Percentiles rank a stretch among this genome's conserved stretches.
These are phyloP conservation scores for Begonia masoniana DNA, from an alignment of 306 rosid genomes.

Conservation along the genomic window DNA sequence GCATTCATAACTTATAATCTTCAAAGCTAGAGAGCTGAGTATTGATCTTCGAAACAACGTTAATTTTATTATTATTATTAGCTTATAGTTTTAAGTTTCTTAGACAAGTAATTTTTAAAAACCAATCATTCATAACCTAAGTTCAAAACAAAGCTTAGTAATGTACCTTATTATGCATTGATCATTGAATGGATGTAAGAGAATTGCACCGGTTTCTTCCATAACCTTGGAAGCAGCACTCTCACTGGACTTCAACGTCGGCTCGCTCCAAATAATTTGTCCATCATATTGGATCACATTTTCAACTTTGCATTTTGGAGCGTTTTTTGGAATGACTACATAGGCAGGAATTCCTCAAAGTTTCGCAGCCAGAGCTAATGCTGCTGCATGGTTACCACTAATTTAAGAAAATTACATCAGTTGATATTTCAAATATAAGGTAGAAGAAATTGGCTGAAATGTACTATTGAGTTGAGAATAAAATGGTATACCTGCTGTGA, in stretches of 20 bases:
- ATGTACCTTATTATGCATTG: slow-evolving; percentile 61
- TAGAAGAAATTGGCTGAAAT: not conserved
- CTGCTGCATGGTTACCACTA: slow-evolving; percentile 97
- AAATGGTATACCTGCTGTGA: slow-evolving; percentile 78
- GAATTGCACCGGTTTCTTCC: slow-evolving; percentile 71
- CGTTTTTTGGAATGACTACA: slow-evolving; percentile 64
- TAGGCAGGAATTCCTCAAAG: slow-evolving; percentile 76
- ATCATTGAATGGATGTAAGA: slow-evolving; percentile 77
- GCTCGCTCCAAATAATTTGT: slow-evolving; percentile 59
- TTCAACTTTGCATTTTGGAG: slow-evolving; percentile 80
- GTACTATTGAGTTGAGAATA: slow-evolving; percentile 10
- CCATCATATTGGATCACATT: slow-evolving; percentile 77
- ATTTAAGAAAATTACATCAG: slow-evolving; percentile 26
- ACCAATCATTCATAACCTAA: too few relatives aligned
- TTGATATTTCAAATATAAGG: slow-evolving; percentile 8
- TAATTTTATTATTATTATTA: too few relatives aligned
- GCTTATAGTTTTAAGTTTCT: too few relatives aligned
- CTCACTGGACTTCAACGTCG: slow-evolving; percentile 57
- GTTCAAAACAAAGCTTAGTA: too few relatives aligned
- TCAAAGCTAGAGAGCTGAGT: too few relatives aligned
- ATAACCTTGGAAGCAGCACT: slow-evolving; percentile 40
- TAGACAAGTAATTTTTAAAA: too few relatives aligned
- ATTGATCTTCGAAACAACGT: too few relatives aligned
- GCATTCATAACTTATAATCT: too few relatives aligned
- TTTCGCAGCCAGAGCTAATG: slow-evolving; percentile 91